Evolutionary conservation across 1,284 basidiomycete species (phyloP), one percentile per base, ranked within the genome.

Genomic region (Pascua guehoae): DNA sequence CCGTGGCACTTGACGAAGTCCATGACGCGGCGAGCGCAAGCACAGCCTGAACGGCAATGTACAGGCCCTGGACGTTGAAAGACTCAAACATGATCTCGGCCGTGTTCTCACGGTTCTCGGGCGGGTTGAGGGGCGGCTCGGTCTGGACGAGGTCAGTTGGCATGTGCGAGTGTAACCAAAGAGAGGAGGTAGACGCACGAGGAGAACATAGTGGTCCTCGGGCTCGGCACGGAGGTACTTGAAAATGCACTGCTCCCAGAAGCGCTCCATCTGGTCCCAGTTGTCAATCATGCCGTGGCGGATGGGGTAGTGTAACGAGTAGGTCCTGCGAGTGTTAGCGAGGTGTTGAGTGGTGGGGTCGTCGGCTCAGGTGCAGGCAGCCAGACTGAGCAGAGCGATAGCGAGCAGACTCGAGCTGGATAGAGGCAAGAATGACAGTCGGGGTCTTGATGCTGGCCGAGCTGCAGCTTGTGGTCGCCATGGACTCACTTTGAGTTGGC

Each of bases 51-150:
- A 98, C 95, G 54, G 94, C 96, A 71, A 99, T 98, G 80, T 99
- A 98, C 64, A 77, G 65, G 18, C 76, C 77, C 74, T 94, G 91
- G 80, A 97, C 94, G 78, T 97, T 98, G 84, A 97, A 96, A 1
- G 91, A 95, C 79, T 97, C 96, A 78, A 98, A 98, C 86, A 99
- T 98, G 81, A 98, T 98, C 76, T 99, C 96, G 12, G 96, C 96
- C 0, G 95, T 98, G 76, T 96, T 94, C 78, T 99, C 96, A 65
- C 96, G 84, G 81, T 99, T 99, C 81, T 99, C 96, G 5, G 96
- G 96, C 1, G 95, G 86, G 75, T 99, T 98, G 62, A 98, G 86
- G 46, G 96, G 96, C 11, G 96, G 96, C 75, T 98, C 96, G 36
- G 96, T 99, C 93, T 96, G 65, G 8, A 32, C 37, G n/a, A n/a